Evolutionary conservation across 2,329 filamentous ascomycete species (phyloP), one percentile per base, ranked within the genome.

Genomic region (Ophiostoma himal-ulmi): DNA sequence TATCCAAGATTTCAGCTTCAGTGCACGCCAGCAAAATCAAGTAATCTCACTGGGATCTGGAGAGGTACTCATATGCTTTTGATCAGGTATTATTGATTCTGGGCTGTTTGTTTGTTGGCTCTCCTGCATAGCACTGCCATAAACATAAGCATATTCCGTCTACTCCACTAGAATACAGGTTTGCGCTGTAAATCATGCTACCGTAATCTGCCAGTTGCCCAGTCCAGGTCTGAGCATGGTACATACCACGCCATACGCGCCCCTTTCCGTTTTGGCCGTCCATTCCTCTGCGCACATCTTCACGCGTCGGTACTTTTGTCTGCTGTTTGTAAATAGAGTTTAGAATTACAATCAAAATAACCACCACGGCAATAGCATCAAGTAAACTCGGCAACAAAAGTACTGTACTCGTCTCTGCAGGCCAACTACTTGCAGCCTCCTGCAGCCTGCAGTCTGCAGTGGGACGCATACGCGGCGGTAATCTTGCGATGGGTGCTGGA

Each of bases 161-260:
- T 48, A 62, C 57, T 34, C 57, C 57, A 62, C 57, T 62, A 62
- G 57, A 62, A 62, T 62, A 62, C 57, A 62, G 57, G 57, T 62
- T 62, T 62, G 57, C 26, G 26, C 57, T 62, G 57, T 62, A 62
- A 30, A 62, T 60, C 54, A 60, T 30, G 13, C 13, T 30, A 17
- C 57, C 14, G 57, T 62, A 62, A 26, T 57, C n/a, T 57, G 44
- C 44, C 44, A 26, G 52, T 30, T 30, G 30, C 30, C 30, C 30
- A 30, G 30, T 30, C 30, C 30, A 30, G 4, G 30, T 30, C 30
- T 30, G 3, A 30, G 30, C 30, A 30, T 30, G 4, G 30, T 57
- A 57, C 52, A 57, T 57, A 57, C 52, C 52, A 57, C 52, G 22
- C 44, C 44, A 20, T 48, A 20, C 3, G 17, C n/a, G 52, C 52